Base-by-base conservation (phyloP, 140 eudicot species). In the Cichorium intybus region DNA sequence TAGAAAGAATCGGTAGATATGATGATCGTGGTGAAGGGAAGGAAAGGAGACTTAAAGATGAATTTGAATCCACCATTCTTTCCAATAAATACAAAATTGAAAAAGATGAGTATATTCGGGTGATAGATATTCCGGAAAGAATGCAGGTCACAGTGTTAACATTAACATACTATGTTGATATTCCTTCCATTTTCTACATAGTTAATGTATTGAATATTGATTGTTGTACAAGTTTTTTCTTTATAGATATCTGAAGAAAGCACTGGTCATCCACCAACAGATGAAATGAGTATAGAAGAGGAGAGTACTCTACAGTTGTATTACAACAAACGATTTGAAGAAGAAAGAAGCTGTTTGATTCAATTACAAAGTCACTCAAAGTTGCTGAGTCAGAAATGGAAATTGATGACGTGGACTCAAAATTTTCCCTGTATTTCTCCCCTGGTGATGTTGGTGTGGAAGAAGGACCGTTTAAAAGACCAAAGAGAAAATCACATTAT, bases 361-460 rank as follows among this genome's bases (percentile, higher is more conserved):
- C 99, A 23, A 79, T 86, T 66, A 76, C 82, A 1, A 77, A 76
- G 66, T 83, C 97, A 0, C 88, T 94, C 58, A 77, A 82, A 78
- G 83, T 76, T 33, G 97, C 97, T n/a, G 99, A 94, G 76, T 88
- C 97, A 12, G 99, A 94, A 74, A 78, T 82, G 57, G 99, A 94
- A 70, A 90, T 94, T 15, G 99, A 94, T 74, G 99, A 94, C 58
- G 95, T 94, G 22, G 99, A 94, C 77, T 73, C 70, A 1, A 94
- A 94, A 68, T 89, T 94, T 37, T 84, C 89, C 70, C 76, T 94
- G 52, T 95, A 89, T 47, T 94, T 94, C 14, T 95, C 99, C 14
- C 85, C 91, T 0, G 97, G 89, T 24, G 99, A 89, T 73, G 80
- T 64, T 66, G 80, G 79, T 46, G 66, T 70, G 29, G 97, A 88